A percentile compares a stretch with the other conserved stretches of the same genome.
phyloP scores from a whole-genome alignment of 495 filamentous ascomycete species.

The Penicillium parvum region DNA sequence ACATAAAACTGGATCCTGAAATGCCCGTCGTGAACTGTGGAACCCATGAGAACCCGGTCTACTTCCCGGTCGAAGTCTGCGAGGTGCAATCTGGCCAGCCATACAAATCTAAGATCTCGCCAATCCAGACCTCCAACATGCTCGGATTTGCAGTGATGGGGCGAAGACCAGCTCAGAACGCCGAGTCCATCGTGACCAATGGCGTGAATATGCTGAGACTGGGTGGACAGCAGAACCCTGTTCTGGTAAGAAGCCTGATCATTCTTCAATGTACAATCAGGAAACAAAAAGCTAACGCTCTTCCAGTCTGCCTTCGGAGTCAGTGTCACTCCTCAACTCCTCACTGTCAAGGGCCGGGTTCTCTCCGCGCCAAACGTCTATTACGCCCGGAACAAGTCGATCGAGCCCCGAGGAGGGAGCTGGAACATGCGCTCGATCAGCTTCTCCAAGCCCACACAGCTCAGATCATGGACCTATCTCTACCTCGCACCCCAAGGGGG shows the following conservation, averaged over 20 bases:
- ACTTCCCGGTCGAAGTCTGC: constrained; percentile 64
- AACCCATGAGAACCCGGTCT: constrained; percentile 51
- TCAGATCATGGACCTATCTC: constrained; percentile 40
- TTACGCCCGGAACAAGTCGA: constrained; percentile 39
- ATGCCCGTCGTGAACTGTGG: constrained; percentile 71
- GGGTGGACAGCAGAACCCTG: constrained; percentile 21
- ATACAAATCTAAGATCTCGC: constrained; percentile 49
- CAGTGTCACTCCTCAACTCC: constrained; percentile 45
- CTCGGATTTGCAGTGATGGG: constrained; percentile 58
- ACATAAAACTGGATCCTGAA: constrained; percentile 32
- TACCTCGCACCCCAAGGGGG: constrained; percentile 16
- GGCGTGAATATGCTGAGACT: constrained; percentile 50
- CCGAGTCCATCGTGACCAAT: constrained; percentile 54
- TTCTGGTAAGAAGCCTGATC: constrained; percentile 25
- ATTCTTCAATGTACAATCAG: neutral
- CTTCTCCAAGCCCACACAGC: constrained; percentile 32
- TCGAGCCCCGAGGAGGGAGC: constrained; percentile 29
- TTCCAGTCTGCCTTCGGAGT: constrained; percentile 52
- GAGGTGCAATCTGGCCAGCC: constrained; percentile 62
- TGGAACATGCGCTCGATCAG: constrained; percentile 54
- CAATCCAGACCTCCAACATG: constrained; percentile 59
- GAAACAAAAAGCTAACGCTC: neutral
- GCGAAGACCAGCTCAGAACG: constrained; percentile 60
- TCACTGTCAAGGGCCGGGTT: constrained; percentile 63
- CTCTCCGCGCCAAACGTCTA: constrained; percentile 50